Evolutionary conservation across 306 rosid species (phyloP).

Genomic region (Inga leiocalycina): DNA sequence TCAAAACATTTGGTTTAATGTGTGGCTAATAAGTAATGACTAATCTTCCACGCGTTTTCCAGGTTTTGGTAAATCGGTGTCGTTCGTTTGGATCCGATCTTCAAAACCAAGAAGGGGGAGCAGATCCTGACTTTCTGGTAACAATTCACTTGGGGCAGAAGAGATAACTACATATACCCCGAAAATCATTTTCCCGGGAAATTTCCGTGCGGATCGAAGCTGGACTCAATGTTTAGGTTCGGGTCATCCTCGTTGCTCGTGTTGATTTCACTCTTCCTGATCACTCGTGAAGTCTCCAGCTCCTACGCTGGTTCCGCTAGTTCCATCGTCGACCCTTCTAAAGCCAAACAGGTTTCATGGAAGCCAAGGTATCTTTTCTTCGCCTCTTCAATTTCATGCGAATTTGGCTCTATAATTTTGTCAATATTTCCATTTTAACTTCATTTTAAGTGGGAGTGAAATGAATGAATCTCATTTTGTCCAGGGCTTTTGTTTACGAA

Average conservation of each 20-base stretch:
- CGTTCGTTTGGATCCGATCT: background rate
- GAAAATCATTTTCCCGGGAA: constrained; percentile 24
- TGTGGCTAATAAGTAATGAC: no score
- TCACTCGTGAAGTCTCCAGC: constrained; percentile 42
- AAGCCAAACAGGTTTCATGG: constrained; percentile 93
- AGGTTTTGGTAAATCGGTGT: background rate
- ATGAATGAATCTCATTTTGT: constrained; percentile 10
- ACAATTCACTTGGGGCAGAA: background rate
- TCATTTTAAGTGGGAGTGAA: background rate
- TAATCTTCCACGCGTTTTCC: background rate
- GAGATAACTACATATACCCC: background rate
- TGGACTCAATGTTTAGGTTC: constrained; percentile 44
- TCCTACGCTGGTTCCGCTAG: constrained; percentile 82
- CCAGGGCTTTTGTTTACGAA: constrained; percentile 91
- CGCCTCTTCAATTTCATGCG: background rate
- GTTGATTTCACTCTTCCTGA: constrained; percentile 40
- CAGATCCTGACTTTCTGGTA: background rate
- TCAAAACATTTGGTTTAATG: no score
- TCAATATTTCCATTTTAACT: background rate
- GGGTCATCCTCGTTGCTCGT: constrained; percentile 34
- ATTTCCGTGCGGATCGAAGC: constrained; percentile 27
- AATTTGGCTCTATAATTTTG: background rate
- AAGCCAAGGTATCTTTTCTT: constrained; percentile 70
- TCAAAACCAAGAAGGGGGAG: background rate
- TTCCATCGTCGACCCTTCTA: constrained; percentile 83